Base-by-base conservation (phyloP, 116 monocot species). In the Zostera marina region DNA sequence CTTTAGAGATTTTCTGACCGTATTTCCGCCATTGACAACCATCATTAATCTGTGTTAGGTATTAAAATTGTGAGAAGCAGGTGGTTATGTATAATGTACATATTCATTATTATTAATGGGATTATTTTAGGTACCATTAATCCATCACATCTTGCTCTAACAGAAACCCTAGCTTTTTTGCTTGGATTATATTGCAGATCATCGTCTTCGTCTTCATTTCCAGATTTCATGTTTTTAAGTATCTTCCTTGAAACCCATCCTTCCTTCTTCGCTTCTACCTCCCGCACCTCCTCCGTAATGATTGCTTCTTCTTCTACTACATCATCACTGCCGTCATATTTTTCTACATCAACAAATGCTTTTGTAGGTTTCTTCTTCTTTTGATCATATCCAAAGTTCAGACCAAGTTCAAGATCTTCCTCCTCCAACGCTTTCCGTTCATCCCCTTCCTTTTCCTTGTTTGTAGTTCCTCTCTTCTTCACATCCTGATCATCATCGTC, bases 11-110 rank as follows among this genome's bases (percentile, higher is more conserved):
- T 63, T 93, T 93, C 66, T 93, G 93, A 9, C 93, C 93, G 64
- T 93, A 93, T 42, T 93, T 93, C 47, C 93, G 83, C 93, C 93
- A 93, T 39, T 93, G 88, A 58, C 93, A 93, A 42, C 93, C 93
- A 73, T 93, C 93, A 66, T 81, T 81, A 84, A 93, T 93, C 93
- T 93, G 68, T 21, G 57, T 5, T 10, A 51, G n/a, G n/a, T n/a
- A n/a, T n/a, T n/a, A n/a, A n/a, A n/a, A n/a, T n/a, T n/a, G n/a
- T n/a, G n/a, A n/a, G n/a, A n/a, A n/a, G n/a, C n/a, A n/a, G n/a
- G n/a, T n/a, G n/a, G n/a, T n/a, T n/a, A n/a, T n/a, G n/a, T n/a
- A n/a, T n/a, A n/a, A n/a, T n/a, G n/a, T n/a, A n/a, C n/a, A n/a
- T n/a, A n/a, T n/a, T n/a, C n/a, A n/a, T n/a, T n/a, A n/a, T n/a